Evolutionary conservation across 2,329 filamentous ascomycete genomes (phyloP), one percentile per base, ranked within the genome.

Genomic region (Diaporthe sp.): DNA sequence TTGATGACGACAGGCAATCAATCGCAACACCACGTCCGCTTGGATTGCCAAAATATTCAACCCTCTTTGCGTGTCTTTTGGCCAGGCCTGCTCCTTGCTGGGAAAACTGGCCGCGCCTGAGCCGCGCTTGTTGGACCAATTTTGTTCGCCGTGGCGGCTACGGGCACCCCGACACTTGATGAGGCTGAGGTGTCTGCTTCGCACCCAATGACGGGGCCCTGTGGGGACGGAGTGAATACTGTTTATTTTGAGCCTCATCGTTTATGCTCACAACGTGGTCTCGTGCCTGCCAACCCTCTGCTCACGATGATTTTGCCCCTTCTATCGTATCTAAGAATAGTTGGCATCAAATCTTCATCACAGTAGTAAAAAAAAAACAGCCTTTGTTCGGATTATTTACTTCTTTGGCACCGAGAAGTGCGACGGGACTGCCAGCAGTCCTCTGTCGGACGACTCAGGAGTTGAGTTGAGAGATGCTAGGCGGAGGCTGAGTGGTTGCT

Each of bases 321-420:
- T 62, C 17, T 39, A 8, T 31, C 51, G 68, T 70, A 44, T 67
- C 62, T 39, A 70, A 74, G 74, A 74, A 74, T 76, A 76, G 72
- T 59, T 15, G 28, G 34, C 59, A 73, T 53, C 46, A 13, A 46
- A 10, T 53, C 49, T 37, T 65, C 10, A 55, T 65, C 46, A 55
- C 25, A 42, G 31, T 28, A 25, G 37, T 7, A 34, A 34, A 17
- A 44, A 8, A 22, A 13, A 12, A 0, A n/a, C 58, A 46, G 46
- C 55, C 34, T 55, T 9, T 55, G 34, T 28, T 31, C 65, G 31
- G 12, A 28, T 39, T 19, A 25, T 39, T 12, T 39, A 12, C 22
- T 39, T 8, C 22, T 3, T 19, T n/a, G 22, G 28, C 46, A 44
- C 17, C 28, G 37, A 73, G 34, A 62, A 44, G 34, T 25, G 17